These are phyloP conservation scores for Galium porrigens DNA, from an alignment of 305 asterid genomes.

Conservation along the genomic window DNA sequence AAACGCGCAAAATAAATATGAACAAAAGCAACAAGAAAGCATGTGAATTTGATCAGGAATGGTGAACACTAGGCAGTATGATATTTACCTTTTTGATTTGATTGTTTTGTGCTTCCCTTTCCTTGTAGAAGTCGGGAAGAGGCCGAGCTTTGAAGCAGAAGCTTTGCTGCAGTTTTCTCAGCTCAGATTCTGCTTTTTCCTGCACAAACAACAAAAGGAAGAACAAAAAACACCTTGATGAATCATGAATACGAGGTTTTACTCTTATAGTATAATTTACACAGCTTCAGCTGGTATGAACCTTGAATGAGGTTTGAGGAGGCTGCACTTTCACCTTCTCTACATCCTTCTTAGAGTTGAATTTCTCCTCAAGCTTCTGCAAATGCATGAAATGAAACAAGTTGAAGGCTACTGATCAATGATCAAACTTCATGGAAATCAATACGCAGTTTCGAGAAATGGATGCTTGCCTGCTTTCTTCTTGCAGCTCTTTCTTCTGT, in stretches of 20 bases:
- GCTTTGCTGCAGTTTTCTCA: constrained; percentile 49
- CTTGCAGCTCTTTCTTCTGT: constrained; percentile 80
- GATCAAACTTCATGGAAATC: not conserved
- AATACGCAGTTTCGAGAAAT: not conserved
- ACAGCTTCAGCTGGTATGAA: constrained; percentile 1
- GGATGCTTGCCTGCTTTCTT: constrained; percentile 64
- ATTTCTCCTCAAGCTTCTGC: constrained; percentile 76
- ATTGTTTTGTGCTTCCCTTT: constrained; percentile 29
- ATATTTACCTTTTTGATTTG: constrained; percentile 33
- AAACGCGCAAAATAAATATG: not conserved
- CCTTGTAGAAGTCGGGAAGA: constrained; percentile 58
- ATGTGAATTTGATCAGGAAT: not conserved
- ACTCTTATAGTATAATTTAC: not conserved
- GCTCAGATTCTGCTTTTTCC: constrained; percentile 68
- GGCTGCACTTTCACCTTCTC: constrained; percentile 31
- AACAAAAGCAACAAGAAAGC: not conserved
- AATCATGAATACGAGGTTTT: not conserved
- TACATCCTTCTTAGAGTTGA: constrained; percentile 38
- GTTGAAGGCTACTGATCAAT: not conserved
- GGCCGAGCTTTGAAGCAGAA: constrained; percentile 76
- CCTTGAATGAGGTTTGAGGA: constrained; percentile 49
- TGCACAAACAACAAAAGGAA: constrained; percentile 21
- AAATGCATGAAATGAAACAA: constrained; percentile 10
- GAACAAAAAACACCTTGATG: not conserved
- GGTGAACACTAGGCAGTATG: not conserved